phyloP scores from a whole-genome alignment of 169 alveolate species.

The Besnoitia besnoiti region DNA sequence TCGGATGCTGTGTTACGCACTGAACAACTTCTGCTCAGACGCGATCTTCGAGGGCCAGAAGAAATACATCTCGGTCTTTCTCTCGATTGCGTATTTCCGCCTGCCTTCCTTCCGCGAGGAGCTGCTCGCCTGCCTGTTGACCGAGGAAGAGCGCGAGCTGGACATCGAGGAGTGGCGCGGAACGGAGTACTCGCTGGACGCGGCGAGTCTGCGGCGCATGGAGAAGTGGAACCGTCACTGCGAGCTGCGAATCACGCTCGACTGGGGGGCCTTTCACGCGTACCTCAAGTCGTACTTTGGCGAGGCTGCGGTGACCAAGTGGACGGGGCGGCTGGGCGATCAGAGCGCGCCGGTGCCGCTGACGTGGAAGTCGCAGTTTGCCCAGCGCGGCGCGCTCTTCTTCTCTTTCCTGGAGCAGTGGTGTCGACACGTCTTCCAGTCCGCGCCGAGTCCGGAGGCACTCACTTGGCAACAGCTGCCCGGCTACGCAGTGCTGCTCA shows the following conservation, averaged over 20 bases:
- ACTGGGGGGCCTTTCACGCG: slow-evolving; percentile 60
- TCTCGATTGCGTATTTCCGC: slow-evolving; percentile 60
- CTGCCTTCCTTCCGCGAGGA: slow-evolving; percentile 65
- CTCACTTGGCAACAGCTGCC: slow-evolving; percentile 67
- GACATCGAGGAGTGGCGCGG: slow-evolving; percentile 71
- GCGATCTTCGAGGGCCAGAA: slow-evolving; percentile 69
- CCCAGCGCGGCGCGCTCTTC: slow-evolving; percentile 52
- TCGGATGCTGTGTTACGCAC: slow-evolving; percentile 50
- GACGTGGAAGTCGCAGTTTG: slow-evolving; percentile 43
- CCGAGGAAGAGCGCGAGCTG: slow-evolving; percentile 20
- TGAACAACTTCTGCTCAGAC: slow-evolving; percentile 59
- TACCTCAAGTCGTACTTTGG: slow-evolving; percentile 60
- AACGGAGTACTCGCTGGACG: slow-evolving; percentile 61
- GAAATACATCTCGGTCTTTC: slow-evolving; percentile 53
- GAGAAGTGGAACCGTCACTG: slow-evolving; percentile 27
- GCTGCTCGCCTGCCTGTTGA: slow-evolving; percentile 55
- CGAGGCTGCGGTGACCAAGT: slow-evolving; percentile 8
- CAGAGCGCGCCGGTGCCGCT: not conserved
- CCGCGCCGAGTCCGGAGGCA: not conserved
- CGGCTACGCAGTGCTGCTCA: slow-evolving; percentile 66
- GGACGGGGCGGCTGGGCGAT: not conserved
- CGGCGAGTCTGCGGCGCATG: slow-evolving; percentile 13
- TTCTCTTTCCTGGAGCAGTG: slow-evolving; percentile 70
- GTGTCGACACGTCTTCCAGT: slow-evolving; percentile 34
- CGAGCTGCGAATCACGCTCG: slow-evolving; percentile 46